Evolutionary conservation across 768 basidiomycete genomes (phyloP).

Genomic region (Mycena olivaceomarginata): DNA sequence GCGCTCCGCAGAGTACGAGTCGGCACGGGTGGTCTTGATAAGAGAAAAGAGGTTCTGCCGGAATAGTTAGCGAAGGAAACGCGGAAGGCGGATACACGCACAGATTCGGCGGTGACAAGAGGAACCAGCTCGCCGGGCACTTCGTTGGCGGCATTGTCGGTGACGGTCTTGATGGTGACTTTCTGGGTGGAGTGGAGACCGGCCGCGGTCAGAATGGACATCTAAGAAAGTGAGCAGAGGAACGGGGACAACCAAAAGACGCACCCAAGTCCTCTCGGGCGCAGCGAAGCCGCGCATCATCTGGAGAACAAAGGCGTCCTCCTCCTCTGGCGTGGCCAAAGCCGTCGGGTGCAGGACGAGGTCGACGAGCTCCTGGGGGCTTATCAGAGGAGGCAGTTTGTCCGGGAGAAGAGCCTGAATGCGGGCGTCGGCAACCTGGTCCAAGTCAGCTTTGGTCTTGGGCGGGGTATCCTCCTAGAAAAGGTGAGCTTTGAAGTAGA

Average conservation of each 20-base stretch:
- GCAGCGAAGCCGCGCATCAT: conserved; percentile 4
- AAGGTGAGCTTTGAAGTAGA: not conserved
- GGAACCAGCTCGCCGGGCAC: no score
- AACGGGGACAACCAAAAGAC: not conserved
- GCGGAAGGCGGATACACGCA: no score
- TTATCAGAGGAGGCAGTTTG: not conserved
- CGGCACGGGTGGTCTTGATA: no score
- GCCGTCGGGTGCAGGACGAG: not conserved
- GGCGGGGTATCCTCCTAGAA: not conserved
- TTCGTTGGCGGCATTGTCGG: not conserved
- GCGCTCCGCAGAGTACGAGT: no score
- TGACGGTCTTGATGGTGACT: not conserved
- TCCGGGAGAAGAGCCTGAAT: not conserved
- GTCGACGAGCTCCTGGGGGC: not conserved
- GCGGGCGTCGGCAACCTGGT: not conserved
- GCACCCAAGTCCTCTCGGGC: not conserved
- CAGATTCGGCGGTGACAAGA: no score
- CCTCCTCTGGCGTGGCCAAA: not conserved
- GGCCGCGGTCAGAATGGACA: not conserved
- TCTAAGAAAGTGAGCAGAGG: conserved; percentile 4
- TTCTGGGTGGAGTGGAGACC: not conserved
- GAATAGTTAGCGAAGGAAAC: no score
- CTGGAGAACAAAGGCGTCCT: not conserved
- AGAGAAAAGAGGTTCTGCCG: no score
- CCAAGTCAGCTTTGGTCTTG: not conserved